Base-by-base conservation (phyloP, 2,329 filamentous ascomycete species). In the Epichloe gansuensis region DNA sequence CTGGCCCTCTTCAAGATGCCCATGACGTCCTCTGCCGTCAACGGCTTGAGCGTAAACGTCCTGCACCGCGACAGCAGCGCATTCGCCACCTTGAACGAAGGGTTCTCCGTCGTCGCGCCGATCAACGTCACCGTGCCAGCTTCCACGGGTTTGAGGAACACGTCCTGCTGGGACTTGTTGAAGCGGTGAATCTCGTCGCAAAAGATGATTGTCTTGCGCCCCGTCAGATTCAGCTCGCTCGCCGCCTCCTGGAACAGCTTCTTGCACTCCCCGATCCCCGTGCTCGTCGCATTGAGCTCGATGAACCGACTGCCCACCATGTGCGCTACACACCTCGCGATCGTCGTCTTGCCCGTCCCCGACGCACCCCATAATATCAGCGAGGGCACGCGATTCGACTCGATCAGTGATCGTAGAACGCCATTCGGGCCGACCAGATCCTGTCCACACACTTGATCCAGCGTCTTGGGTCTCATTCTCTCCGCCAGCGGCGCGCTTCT, bases 101-200 rank as follows among this genome's bases (percentile, higher is more conserved):
- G 93, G 59, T 98, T 98, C 68, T 98, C 93, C 0, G 93, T 98
- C 3, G 93, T 98, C 6, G 93, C 93, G 11, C 91, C 93, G 55
- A 97, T 93, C 34, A 98, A 75, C 0, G 88, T 96, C 58, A 98
- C 85, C 31, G 87, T 86, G 5, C 93, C 93, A 1, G 83, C 83
- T 69, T 98, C 93, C 23, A 97, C 91, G 0, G 91, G 91, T 15
- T 86, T 88, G 2, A 98, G 74, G 60, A 97, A 97, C 1, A 96
- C 86, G 68, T 97, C 93, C 65, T 98, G 93, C 66, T 97, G 93
- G 0, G 83, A 78, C 69, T 95, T 96, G 60, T 80, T 86, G 73
- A 95, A 95, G 31, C 91, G 76, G 68, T 95, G 90, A 47, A 96
- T 93, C 73, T 97, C 93, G 70, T 98, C 93, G 71, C 91, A 96